Conservation (phyloP, 2,329 filamentous ascomycete genomes). For the Hymenoscyphus fraxineus region DNA sequence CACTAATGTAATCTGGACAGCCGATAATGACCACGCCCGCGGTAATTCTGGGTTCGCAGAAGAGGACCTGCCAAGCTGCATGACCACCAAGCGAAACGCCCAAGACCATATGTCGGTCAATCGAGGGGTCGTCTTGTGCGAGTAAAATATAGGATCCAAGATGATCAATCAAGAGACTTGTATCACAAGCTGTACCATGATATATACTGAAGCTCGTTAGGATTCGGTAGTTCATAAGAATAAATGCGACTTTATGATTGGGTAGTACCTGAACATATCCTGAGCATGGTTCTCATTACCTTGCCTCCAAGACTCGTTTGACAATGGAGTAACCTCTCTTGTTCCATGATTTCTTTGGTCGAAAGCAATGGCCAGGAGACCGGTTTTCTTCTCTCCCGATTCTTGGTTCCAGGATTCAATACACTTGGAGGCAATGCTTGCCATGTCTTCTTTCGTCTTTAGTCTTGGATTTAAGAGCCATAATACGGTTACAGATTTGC, state of each 20-base stretch:
- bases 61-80: slow-evolving; percentile 76
- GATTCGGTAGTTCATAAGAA: background rate
- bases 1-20: slow-evolving; percentile 80
- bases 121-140: slow-evolving; percentile 39
- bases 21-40: slow-evolving; percentile 79
- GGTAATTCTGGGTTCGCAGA: slow-evolving; percentile 74
- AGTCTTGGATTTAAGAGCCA: slow-evolving; percentile 87
- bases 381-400: slow-evolving; percentile 33
- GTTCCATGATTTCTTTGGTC: slow-evolving; percentile 92
- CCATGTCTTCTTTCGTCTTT: slow-evolving; percentile 69
- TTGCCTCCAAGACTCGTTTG: slow-evolving; percentile 72
- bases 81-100: slow-evolving; percentile 88
- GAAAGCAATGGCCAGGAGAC: slow-evolving; percentile 77
- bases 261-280: slow-evolving; percentile 69
- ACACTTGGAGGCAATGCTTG: slow-evolving; percentile 63
- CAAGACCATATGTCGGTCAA: slow-evolving; percentile 67
- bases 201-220: slow-evolving; percentile 49
- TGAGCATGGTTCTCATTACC: slow-evolving; percentile 77
- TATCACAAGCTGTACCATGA: slow-evolving; percentile 70
- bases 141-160: slow-evolving; percentile 72
- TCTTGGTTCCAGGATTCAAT: slow-evolving; percentile 64
- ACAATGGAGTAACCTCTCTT: slow-evolving; percentile 59
- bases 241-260: background rate
- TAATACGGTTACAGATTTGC: slow-evolving; percentile 66
- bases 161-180: slow-evolving; percentile 70